Base-by-base conservation (phyloP, 2,329 filamentous ascomycete species). In the Paecilomyces niveus region DNA sequence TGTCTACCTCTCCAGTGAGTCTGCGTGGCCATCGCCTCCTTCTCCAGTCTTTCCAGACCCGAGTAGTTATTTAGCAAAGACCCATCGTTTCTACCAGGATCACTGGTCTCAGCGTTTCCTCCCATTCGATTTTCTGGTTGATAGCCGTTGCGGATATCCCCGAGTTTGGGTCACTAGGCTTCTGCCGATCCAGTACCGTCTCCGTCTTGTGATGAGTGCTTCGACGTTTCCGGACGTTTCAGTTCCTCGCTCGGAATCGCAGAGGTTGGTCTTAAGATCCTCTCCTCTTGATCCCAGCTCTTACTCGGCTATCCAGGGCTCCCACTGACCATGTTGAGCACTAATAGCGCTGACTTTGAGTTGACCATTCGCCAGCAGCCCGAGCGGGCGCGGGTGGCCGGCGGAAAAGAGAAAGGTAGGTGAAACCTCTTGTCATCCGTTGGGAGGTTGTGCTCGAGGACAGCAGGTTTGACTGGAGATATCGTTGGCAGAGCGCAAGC, bases 351-450 rank as follows among this genome's bases (percentile, higher is more conserved):
- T 68, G 79, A 84, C 68, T 82, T 84, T 72, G 75, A 78, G 59
- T 77, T 88, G 63, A 74, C 71, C 58, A 80, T 90, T 64, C 81
- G 84, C 64, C 88, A 91, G 74, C 81, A 88, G 68, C 88, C 88
- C 56, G 79, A 81, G 63, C 81, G 85, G 72, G 88, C 85, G 54
- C 82, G 88, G 62, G 85, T 90, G 57, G 83, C 86, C 51, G 81
- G 87, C 63, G 85, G 85, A 64, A 91, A 91, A 72, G 89, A 91
- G 69, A 91, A 91, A 79, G 83, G 87, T 89, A 74, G 29, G 67
- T 69, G 50, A 26, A 26, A 32, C 29, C 35, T 35, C 29, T 56
- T 18, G 57, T 45, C 21, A 6, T 24, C 24, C 21, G 54, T 10
- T 29, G 39, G 15, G 9, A n/a, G 24, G 49, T 6, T 29, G 26